Percentiles rank a stretch among this genome's conserved stretches.
Conservation (phyloP, 164 flowering plant species). For the Sedum album region DNA sequence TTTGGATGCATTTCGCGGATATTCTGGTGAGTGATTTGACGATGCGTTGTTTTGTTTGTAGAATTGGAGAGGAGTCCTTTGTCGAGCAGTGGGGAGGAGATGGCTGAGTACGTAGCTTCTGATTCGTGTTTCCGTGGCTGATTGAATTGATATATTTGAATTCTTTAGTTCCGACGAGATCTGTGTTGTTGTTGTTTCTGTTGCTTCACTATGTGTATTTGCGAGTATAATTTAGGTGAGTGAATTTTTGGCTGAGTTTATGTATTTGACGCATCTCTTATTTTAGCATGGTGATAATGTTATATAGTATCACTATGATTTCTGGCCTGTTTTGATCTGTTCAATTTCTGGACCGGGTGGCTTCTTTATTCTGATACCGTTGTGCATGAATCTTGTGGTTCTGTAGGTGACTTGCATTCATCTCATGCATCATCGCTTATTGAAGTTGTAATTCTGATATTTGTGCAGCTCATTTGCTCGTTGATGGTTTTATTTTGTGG, state of each 20-base stretch:
- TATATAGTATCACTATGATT: not conserved
- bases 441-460: not conserved
- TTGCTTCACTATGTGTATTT: conserved; percentile 1
- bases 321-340: not conserved
- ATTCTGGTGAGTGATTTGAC: not conserved
- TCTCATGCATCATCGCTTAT: not conserved
- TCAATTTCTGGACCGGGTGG: not conserved
- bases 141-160: not conserved
- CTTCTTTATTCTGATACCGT: not conserved
- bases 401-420: not conserved
- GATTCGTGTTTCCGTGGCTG: not conserved
- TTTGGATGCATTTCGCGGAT: not conserved
- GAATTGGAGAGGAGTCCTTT: conserved; percentile 42
- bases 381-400: not conserved
- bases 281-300: not conserved
- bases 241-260: not conserved
- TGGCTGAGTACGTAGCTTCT: conserved; percentile 28
- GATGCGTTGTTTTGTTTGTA: conserved; percentile 12
- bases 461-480: not conserved
- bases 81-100: conserved; percentile 24
- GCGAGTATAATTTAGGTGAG: not conserved
- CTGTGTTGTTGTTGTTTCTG: not conserved
- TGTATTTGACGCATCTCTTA: no score
- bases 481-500: not conserved
- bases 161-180: not conserved